These are phyloP conservation scores for Leccinellum rugosiceps DNA, from an alignment of 768 basidiomycete species.

Conservation along the genomic window DNA sequence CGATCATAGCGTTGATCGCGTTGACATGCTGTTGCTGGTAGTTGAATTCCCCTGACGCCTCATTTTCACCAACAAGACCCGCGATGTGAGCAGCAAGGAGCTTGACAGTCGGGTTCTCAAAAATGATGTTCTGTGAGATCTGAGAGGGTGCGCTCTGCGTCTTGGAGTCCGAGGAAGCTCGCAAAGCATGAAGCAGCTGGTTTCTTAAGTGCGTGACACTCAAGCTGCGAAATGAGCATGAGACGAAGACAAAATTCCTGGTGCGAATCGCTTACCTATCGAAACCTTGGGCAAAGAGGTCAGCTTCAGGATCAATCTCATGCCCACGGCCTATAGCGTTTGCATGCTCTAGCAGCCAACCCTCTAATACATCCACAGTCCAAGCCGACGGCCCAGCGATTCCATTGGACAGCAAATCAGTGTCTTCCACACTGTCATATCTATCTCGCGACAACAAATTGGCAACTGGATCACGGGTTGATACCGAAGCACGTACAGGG, in stretches of 20 bases:
- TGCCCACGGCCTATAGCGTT: background rate
- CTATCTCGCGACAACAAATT: background rate
- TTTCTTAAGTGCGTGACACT: slow-evolving; percentile 21
- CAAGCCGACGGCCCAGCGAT: slow-evolving; percentile 1
- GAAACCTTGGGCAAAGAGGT: slow-evolving; percentile 32
- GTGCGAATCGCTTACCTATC: slow-evolving; percentile 23
- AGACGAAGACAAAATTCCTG: background rate
- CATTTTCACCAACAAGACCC: slow-evolving; percentile 1
- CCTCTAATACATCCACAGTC: background rate
- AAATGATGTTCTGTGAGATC: slow-evolving; percentile 32
- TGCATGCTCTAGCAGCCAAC: slow-evolving; percentile 7
- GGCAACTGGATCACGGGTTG: too few species aligned
- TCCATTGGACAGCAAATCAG: background rate
- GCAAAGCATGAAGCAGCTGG: slow-evolving; percentile 8
- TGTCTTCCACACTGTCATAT: slow-evolving; percentile 3
- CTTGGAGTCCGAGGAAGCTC: slow-evolving; percentile 23
- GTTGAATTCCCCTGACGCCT: background rate
- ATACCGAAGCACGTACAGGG: slow-evolving; percentile 8
- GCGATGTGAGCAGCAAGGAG: slow-evolving; percentile 5
- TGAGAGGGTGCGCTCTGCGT: slow-evolving; percentile 15
- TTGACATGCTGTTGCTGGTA: background rate
- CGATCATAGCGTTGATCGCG: slow-evolving; percentile 33
- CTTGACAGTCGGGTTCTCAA: slow-evolving; percentile 36
- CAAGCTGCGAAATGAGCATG: slow-evolving; percentile 11
- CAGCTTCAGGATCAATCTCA: background rate